A percentile compares a stretch with the other conserved stretches of the same genome.
phyloP scores from a whole-genome alignment of 805 yeast species.

The Ogataea trehalophila region DNA sequence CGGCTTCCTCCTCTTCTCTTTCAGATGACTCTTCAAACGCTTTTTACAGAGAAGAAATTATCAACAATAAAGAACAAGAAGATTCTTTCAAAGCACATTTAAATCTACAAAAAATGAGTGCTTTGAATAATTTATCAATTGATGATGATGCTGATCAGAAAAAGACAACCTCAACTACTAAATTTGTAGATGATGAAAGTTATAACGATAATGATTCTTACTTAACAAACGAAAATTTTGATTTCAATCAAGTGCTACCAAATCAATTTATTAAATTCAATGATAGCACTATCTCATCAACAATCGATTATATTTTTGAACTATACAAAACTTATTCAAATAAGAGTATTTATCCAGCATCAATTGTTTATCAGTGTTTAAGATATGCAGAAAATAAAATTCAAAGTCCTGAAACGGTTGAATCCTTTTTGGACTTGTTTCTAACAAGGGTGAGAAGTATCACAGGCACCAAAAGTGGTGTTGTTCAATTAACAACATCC shows the following conservation, averaged over 20 bases:
- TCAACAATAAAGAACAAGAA: conserved; percentile 11
- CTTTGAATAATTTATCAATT: conserved; percentile 14
- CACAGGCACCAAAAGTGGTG: conserved; percentile 57
- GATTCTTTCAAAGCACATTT: conserved; percentile 32
- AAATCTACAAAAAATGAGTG: conserved; percentile 34
- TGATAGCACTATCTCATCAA: conserved; percentile 49
- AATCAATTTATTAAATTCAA: conserved; percentile 59
- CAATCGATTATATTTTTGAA: conserved; percentile 43
- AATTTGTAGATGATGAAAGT: conserved; percentile 30
- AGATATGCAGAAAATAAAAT: conserved; percentile 59
- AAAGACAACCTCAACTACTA: conserved; percentile 19
- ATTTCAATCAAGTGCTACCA: conserved; percentile 49
- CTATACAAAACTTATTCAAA: conserved; percentile 43
- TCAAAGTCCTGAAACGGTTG: conserved; percentile 51
- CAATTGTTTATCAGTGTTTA: conserved; percentile 63
- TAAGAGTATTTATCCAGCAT: conserved; percentile 58
- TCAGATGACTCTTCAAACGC: conserved; percentile 5
- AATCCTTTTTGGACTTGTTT: conserved; percentile 55
- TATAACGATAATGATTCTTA: conserved; percentile 31
- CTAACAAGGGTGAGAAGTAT: conserved; percentile 57
- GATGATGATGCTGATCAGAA: conserved; percentile 12
- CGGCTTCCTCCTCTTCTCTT: neutral
- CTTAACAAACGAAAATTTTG: conserved; percentile 36
- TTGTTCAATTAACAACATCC: conserved; percentile 27
- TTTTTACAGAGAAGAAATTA: conserved; percentile 16